Evolutionary conservation across 139 green algal species (phyloP).

Genomic region (Tetradesmus lagerheimii): DNA sequence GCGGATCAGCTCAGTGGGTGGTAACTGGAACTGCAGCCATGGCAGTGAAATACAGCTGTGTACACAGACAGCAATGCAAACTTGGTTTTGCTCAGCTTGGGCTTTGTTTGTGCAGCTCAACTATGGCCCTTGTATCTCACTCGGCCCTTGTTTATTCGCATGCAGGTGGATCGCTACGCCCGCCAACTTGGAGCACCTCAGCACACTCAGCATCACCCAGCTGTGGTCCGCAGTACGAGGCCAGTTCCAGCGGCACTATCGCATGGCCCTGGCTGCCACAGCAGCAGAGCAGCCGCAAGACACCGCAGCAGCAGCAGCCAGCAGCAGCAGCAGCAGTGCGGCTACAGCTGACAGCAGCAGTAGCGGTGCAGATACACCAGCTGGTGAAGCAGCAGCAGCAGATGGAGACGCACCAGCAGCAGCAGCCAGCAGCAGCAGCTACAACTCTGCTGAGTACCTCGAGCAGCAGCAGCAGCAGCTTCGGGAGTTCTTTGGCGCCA

Average conservation of each 20-base stretch:
- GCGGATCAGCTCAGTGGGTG: too few species aligned
- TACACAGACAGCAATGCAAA: too few species aligned
- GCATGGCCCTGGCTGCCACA: neutral
- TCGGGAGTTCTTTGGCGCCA: slow-evolving; percentile 10
- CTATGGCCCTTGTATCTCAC: too few species aligned
- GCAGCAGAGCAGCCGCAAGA: neutral
- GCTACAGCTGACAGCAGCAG: neutral
- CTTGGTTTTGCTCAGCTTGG: too few species aligned
- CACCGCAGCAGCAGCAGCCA: neutral
- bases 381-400: neutral
- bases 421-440: neutral
- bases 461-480: slow-evolving; percentile 13
- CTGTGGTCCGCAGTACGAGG: neutral
- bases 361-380: neutral
- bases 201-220: neutral
- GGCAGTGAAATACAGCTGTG: neutral
- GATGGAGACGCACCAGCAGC: neutral
- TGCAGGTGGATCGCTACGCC: neutral
- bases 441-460: neutral
- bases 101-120: too few species aligned
- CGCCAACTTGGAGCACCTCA: neutral
- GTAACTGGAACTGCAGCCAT: too few species aligned
- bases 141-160: too few species aligned
- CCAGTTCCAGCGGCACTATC: neutral
- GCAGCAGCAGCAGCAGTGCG: neutral